These are phyloP conservation scores for Ustilago crameri DNA, from an alignment of 1,284 basidiomycete species.

Conservation along the genomic window DNA sequence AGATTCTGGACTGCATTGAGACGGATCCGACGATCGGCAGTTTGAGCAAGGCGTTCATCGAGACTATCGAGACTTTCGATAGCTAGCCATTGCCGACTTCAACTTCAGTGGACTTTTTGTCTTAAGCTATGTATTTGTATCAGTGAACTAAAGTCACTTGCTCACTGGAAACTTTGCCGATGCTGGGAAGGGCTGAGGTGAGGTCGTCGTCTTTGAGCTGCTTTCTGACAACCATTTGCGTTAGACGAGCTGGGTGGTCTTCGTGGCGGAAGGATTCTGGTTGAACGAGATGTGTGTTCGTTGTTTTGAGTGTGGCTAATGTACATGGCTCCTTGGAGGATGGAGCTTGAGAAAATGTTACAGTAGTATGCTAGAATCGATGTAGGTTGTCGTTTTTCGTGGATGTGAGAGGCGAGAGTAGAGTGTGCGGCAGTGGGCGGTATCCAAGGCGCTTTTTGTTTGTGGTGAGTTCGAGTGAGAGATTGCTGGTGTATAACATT, in stretches of 20 bases:
- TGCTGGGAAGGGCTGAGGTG: too few species aligned
- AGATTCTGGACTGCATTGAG: conserved; percentile 51
- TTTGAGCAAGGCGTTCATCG: conserved; percentile 47
- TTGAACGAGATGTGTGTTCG: background rate
- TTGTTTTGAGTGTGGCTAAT: conserved; percentile 13
- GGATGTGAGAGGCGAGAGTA: background rate
- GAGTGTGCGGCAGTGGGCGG: too few species aligned
- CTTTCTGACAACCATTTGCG: background rate
- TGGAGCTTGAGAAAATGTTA: conserved; percentile 9
- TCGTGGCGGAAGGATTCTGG: background rate
- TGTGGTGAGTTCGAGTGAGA: background rate
- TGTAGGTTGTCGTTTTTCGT: background rate
- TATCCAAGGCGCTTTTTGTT: too few species aligned
- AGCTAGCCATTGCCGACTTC: conserved; percentile 7
- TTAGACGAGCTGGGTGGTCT: background rate
- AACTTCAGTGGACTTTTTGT: background rate
- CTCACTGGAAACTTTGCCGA: too few species aligned
- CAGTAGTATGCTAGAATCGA: background rate
- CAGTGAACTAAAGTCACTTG: background rate
- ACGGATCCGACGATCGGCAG: conserved; percentile 49
- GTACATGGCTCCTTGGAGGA: conserved; percentile 13
- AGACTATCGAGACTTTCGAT: conserved; percentile 53
- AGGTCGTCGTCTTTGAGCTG: too few species aligned
- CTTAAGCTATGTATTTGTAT: conserved; percentile 13
- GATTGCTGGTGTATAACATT: background rate